A percentile compares a stretch with the other conserved stretches of the same genome.
These are phyloP conservation scores for Yamadazyma blattariae DNA, from an alignment of 1,139 yeast species.

Conservation along the genomic window DNA sequence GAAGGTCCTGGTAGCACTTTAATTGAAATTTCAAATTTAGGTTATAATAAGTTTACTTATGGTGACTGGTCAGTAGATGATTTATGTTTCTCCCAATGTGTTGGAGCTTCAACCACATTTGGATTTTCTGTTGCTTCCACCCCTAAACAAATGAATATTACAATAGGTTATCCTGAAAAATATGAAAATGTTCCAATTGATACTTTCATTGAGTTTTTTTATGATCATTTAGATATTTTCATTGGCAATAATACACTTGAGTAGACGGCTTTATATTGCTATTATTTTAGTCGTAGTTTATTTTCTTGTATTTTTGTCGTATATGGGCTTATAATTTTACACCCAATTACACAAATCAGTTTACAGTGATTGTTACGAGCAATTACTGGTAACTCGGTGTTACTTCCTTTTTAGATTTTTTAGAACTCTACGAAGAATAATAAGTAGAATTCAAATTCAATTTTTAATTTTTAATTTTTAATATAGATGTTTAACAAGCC, in stretches of 20 bases:
- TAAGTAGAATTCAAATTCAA: too few relatives aligned
- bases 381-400: too few relatives aligned
- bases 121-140: constrained; percentile 21
- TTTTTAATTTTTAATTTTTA: too few relatives aligned
- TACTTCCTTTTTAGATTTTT: too few relatives aligned
- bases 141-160: constrained; percentile 22
- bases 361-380: too few relatives aligned
- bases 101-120: constrained; percentile 19
- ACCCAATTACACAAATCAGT: too few relatives aligned
- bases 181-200: constrained; percentile 6
- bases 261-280: too few relatives aligned
- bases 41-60: constrained; percentile 11
- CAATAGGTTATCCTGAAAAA: constrained; percentile 17
- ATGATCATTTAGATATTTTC: constrained; percentile 2
- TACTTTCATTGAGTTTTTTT: constrained; percentile 1
- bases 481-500: too few relatives aligned
- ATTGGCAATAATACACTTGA: not conserved
- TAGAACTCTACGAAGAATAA: too few relatives aligned
- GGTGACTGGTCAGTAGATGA: constrained; percentile 19
- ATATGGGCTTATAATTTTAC: too few relatives aligned
- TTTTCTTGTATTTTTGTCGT: too few relatives aligned
- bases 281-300: too few relatives aligned
- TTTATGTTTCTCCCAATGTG: constrained; percentile 25
- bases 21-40: constrained; percentile 29
- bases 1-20: constrained; percentile 10